Percentiles rank a stretch among this genome's conserved stretches.
Conservation (phyloP, 805 yeast genomes). For the Candida xyloterini region DNA sequence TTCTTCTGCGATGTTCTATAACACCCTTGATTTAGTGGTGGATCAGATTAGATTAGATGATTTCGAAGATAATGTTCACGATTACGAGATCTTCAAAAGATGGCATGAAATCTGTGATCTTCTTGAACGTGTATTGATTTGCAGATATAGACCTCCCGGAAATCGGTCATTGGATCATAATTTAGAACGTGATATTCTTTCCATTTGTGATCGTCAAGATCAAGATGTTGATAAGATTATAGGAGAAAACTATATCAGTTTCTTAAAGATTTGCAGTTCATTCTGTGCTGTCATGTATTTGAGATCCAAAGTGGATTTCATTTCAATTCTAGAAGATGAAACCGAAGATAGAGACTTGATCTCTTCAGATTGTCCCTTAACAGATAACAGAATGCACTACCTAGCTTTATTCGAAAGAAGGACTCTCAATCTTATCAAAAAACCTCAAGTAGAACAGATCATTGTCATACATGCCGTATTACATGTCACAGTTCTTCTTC, state of each 20-base stretch:
- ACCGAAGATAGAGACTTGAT: slow-evolving; percentile 1
- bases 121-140: slow-evolving; percentile 26
- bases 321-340: slow-evolving; percentile 26
- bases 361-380: slow-evolving; percentile 19
- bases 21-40: slow-evolving; percentile 26
- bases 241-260: slow-evolving; percentile 15
- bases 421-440: slow-evolving; percentile 14
- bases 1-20: slow-evolving; percentile 28
- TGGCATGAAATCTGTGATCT: slow-evolving; percentile 26
- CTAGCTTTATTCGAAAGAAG: slow-evolving; percentile 17
- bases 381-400: slow-evolving; percentile 19
- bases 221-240: slow-evolving; percentile 3
- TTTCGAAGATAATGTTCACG: slow-evolving; percentile 26
- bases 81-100: slow-evolving; percentile 25
- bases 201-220: slow-evolving; percentile 8
- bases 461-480: slow-evolving; percentile 27
- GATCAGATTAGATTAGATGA: slow-evolving; percentile 25
- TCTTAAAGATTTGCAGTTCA: slow-evolving; percentile 19
- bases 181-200: slow-evolving; percentile 25
- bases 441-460: slow-evolving; percentile 26
- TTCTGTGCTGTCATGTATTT: slow-evolving; percentile 27
- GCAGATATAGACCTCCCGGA: slow-evolving; percentile 30
- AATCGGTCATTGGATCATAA: slow-evolving; percentile 23
- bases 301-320: slow-evolving; percentile 29
- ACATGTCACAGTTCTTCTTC: slow-evolving; percentile 29